A percentile compares a stretch with the other conserved stretches of the same genome.
Conservation (phyloP, 2,329 filamentous ascomycete genomes). For the Gliomastix tumulicola region DNA sequence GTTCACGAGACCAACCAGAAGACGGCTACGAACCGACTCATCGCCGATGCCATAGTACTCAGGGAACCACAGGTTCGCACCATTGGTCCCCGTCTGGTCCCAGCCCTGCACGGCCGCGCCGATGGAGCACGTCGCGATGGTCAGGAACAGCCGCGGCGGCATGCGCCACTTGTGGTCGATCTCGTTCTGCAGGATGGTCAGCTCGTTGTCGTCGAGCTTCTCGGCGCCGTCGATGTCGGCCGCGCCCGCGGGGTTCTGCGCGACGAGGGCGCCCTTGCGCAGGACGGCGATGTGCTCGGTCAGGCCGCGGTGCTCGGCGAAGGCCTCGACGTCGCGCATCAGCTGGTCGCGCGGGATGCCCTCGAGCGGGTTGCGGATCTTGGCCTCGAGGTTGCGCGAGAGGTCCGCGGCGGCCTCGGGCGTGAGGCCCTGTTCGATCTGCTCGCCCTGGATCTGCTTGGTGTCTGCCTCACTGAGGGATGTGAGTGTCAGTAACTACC, state of each 20-base stretch:
- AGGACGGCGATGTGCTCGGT: constrained; percentile 49
- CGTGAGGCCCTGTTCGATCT: constrained; percentile 15
- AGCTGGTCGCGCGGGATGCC: constrained; percentile 43
- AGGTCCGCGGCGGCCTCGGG: constrained; percentile 25
- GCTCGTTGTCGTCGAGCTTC: constrained; percentile 50
- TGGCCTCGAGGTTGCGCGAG: constrained; percentile 32
- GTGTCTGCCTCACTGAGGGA: background rate
- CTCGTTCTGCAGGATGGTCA: constrained; percentile 51
- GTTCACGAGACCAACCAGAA: constrained; percentile 62
- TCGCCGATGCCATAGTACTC: constrained; percentile 28
- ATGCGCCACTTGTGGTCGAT: constrained; percentile 59
- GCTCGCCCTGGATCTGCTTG: constrained; percentile 7
- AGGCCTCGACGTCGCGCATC: constrained; percentile 51
- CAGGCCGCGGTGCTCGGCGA: constrained; percentile 53
- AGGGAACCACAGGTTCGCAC: constrained; percentile 56
- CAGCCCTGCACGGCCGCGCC: constrained; percentile 62
- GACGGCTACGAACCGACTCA: constrained; percentile 19
- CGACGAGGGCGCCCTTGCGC: constrained; percentile 48
- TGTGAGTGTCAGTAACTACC: background rate
- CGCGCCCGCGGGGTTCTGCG: constrained; percentile 47
- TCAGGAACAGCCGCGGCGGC: constrained; percentile 55
- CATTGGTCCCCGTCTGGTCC: constrained; percentile 58
- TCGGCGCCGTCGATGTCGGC: constrained; percentile 47
- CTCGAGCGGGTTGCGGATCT: constrained; percentile 34
- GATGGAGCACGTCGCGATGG: constrained; percentile 60